Base-by-base conservation (phyloP, 352 stramenopile genomes). In the Phytophthora nicotianae region DNA sequence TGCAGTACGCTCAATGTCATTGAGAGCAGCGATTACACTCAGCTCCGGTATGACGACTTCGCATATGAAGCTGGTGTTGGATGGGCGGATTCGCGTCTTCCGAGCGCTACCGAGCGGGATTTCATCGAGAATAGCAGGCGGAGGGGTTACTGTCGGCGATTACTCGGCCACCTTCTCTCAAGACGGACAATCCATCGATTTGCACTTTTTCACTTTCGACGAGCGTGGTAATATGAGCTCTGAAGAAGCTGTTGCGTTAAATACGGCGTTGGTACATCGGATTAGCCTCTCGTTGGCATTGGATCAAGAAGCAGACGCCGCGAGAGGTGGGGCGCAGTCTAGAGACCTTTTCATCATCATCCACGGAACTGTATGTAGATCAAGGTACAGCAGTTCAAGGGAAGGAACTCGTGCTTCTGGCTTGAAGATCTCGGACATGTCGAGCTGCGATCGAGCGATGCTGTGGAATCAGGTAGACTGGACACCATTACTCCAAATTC, bases 21-120 rank as follows among this genome's bases (percentile, higher is more conserved):
- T 68, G 17, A 10, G 37, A 53, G 50, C 59, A 3, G 51, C 19
- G 13, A 8, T 64, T 33, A 13, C 56, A 37, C 19, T 62, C 13
- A n/a, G 16, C 14, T 6, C 1, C 3, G 48, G 16, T 14, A 42
- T 19, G 21, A 47, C 23, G 21, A 47, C 23, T 33, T 19, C 37
- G 10, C 27, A 8, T 9, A 70, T 70, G 65, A 14, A 66, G 17
- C 21, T 77, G 14, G 35, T 66, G 17, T 49, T 77, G 6, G 70
- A 77, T 41, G 65, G 61, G 1, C 23, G 42, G 0, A 16, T 53
- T 2, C 70, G 55, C 4, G 61, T 68, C 9, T 72, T 57, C 37
- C 50, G n/a, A 16, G 55, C 66, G 29, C 32, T 75, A 11, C 65
- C 69, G 1, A 74, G 49, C 13, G 69, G 65, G 5, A 27, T 58